Base-by-base conservation (phyloP, 495 filamentous ascomycete species). In the Amphirosellinia nigrospora region DNA sequence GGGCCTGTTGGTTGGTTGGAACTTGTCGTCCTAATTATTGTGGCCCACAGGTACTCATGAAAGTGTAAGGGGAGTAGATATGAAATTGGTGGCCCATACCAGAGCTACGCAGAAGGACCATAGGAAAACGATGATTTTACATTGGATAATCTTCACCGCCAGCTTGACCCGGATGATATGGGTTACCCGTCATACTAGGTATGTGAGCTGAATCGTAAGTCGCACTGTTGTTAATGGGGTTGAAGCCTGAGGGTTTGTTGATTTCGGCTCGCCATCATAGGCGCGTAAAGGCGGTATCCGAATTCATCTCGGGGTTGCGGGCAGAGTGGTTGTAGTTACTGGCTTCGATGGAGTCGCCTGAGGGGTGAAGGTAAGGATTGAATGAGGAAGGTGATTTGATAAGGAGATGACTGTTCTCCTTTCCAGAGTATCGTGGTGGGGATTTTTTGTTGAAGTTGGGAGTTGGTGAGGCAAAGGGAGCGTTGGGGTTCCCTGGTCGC, bases 271-370 rank as follows among this genome's bases (percentile, higher is more conserved):
- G 36, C 70, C 74, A 21, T 77, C 75, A 48, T 79, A 80, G 30
- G 71, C 2, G 67, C 10, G 61, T 79, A 81, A 62, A 70, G 65
- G 61, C 76, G 80, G 38, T 78, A 77, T 28, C 75, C 71, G 48
- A 80, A 75, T n/a, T 75, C 77, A 21, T 73, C 70, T 58, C 76
- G 72, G 30, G 74, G 69, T 45, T 80, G 79, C 59, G 78, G 75
- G 68, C 74, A 84, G 21, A 86, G 77, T 1, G 84, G 60, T 86
- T 86, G 55, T 79, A 78, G 39, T 65, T 78, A 10, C 78, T 74
- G 63, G 73, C 56, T 10, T 77, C 72, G 41, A 80, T 73, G 8
- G 74, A 67, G 30, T 80, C 77, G 23, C 77, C 70, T 2, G 78
- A 68, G 34, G 67, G 68, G 26, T 75, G 77, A 11, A 79, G 75